Conservation (phyloP, 2,329 filamentous ascomycete species). For the Dryadomyces quercus-mongolicae region DNA sequence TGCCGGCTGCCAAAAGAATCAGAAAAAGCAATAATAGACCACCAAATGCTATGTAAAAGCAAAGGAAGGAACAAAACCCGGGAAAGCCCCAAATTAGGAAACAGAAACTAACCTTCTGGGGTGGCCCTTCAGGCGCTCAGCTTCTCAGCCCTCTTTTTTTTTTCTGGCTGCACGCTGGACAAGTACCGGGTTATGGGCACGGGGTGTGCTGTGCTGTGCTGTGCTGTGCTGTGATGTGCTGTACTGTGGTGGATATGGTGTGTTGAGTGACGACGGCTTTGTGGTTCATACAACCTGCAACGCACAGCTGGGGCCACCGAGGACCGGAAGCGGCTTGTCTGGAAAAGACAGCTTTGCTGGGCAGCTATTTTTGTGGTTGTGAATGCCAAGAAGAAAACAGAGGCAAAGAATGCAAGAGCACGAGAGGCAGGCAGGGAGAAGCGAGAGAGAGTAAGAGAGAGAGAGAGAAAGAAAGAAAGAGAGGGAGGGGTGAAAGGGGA, state of each 20-base stretch:
- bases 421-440: neutral
- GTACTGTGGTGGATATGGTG: too few relatives aligned
- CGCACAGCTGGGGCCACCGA: neutral
- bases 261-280: too few relatives aligned
- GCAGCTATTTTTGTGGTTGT: neutral
- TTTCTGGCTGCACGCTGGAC: neutral
- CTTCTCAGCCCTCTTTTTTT: constrained; percentile 2
- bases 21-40: neutral
- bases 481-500: too few relatives aligned
- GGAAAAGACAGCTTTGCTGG: neutral
- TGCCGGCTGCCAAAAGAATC: neutral
- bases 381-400: neutral
- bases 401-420: neutral
- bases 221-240: too few relatives aligned
- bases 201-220: too few relatives aligned
- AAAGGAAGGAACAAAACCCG: neutral
- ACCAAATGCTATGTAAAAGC: neutral
- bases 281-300: neutral
- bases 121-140: neutral
- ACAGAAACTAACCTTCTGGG: neutral
- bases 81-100: neutral
- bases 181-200: too few relatives aligned
- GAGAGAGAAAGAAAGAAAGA: neutral
- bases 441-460: neutral
- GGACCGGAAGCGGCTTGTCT: neutral